Evolutionary conservation across 2,329 filamentous ascomycete species (phyloP).

Genomic region (Hortaea sp.): DNA sequence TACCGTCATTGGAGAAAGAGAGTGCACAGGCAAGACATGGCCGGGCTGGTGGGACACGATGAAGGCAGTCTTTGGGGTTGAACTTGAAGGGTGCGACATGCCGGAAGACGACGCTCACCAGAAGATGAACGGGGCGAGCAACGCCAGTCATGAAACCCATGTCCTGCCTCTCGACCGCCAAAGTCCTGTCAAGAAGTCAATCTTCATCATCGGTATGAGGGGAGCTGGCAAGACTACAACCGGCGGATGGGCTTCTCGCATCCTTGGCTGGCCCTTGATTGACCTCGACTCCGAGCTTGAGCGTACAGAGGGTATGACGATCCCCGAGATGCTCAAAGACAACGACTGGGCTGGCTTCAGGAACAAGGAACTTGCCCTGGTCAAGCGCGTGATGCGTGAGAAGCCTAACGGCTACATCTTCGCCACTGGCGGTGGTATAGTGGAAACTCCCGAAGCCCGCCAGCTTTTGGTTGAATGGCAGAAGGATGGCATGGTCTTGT

Average conservation of each 20-base stretch:
- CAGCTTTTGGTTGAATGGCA: slow-evolving; percentile 65
- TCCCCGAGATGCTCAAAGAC: slow-evolving; percentile 73
- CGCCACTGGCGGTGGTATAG: slow-evolving; percentile 87
- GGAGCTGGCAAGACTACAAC: slow-evolving; percentile 94
- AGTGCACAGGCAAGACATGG: slow-evolving; percentile 96
- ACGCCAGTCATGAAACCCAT: slow-evolving; percentile 20
- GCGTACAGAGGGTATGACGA: slow-evolving; percentile 58
- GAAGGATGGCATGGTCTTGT: slow-evolving; percentile 72
- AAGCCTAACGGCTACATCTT: slow-evolving; percentile 70
- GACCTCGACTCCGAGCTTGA: slow-evolving; percentile 88
- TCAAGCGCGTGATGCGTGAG: slow-evolving; percentile 64
- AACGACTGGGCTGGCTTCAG: slow-evolving; percentile 85
- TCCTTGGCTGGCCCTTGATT: slow-evolving; percentile 65
- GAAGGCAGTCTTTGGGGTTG: slow-evolving; percentile 64
- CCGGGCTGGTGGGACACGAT: slow-evolving; percentile 96
- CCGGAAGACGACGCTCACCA: not conserved
- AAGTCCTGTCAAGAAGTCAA: slow-evolving; percentile 48
- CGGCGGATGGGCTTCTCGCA: slow-evolving; percentile 71
- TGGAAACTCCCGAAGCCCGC: slow-evolving; percentile 73
- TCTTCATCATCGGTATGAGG: slow-evolving; percentile 95
- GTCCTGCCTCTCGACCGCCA: slow-evolving; percentile 22
- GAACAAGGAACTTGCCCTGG: slow-evolving; percentile 61
- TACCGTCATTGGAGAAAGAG: slow-evolving; percentile 74
- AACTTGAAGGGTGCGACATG: slow-evolving; percentile 63
- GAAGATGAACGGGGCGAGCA: slow-evolving; percentile 11